Base-by-base conservation (phyloP, 495 filamentous ascomycete species). In the Neurospora tetraspora region DNA sequence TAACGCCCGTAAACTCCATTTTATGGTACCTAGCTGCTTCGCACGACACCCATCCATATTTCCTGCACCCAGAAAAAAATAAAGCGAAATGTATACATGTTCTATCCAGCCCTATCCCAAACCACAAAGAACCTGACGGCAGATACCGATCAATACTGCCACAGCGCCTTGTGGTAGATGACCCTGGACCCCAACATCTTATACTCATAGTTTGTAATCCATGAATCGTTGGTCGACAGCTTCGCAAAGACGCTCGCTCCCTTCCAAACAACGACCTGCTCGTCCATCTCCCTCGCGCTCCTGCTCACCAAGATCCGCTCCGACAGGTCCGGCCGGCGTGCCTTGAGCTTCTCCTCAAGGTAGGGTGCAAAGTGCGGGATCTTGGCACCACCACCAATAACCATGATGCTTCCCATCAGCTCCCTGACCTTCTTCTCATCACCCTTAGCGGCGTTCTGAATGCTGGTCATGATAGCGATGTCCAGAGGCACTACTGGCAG, bases 211-310 rank as follows among this genome's bases (percentile, higher is more conserved):
- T 88, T 86, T 1, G 91, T 91, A 75, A 98, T 93, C 96, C 96
- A 98, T 80, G 90, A 93, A 82, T 99, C 96, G 81, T 98, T 97
- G 11, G 91, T 93, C 38, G 85, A 83, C 78, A 99, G 83, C 83
- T 97, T 95, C n/a, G 93, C 94, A 85, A 98, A 99, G 37, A 99
- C 93, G 77, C 94, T 97, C 4, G 92, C 96, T 2, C 96, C 96
- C 86, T 99, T 99, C 96, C 96, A 99, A 8, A 92, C 91, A 39
- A 98, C 92, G 7, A 97, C 94, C 79, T 97, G 93, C 31, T 93
- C 92, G 79, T 98, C 96, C 78, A 99, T 88, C 76, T 99, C 96
- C 74, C 96, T 82, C 2, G 96, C 96, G 42, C 93, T 94, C 18
- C 89, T 88, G 40, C 92, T 93, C 69, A 98, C 93, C 76, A 98